Conservation (phyloP, 805 yeast genomes). For the Pichia ethanolica region DNA sequence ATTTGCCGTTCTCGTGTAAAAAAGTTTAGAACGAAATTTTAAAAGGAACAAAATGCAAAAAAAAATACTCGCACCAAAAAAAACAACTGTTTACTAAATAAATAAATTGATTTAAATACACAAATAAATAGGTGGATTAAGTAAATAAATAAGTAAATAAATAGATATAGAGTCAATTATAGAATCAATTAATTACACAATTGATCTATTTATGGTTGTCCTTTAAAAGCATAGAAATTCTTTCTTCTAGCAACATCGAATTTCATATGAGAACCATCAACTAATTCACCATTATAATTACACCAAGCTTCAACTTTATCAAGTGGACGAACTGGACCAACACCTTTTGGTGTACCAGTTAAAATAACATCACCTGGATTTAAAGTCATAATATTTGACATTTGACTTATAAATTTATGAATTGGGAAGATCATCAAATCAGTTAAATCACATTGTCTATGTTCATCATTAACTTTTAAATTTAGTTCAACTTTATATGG, state of each 20-base stretch:
- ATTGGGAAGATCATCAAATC: constrained; percentile 83
- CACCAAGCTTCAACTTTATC: constrained; percentile 65
- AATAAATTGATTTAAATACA: too few species aligned
- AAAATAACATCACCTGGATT: constrained; percentile 85
- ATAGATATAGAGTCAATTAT: not conserved
- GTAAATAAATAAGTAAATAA: too few species aligned
- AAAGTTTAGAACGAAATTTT: too few species aligned
- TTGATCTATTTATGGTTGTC: not conserved
- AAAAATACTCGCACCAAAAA: too few species aligned
- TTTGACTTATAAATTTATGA: constrained; percentile 67
- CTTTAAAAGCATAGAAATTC: constrained; percentile 50
- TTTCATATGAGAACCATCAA: constrained; percentile 43
- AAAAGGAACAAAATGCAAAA: too few species aligned
- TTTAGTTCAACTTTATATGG: constrained; percentile 63
- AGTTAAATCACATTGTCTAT: constrained; percentile 68
- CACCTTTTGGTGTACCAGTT: constrained; percentile 98
- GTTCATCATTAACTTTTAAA: constrained; percentile 62
- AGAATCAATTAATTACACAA: not conserved
- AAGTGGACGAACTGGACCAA: constrained; percentile 77
- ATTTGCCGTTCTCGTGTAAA: too few species aligned
- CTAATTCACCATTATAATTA: constrained; percentile 43
- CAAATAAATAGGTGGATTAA: too few species aligned
- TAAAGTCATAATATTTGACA: constrained; percentile 86
- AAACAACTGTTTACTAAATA: too few species aligned
- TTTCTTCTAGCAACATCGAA: constrained; percentile 46